Evolutionary conservation across 2,329 filamentous ascomycete genomes (phyloP).

Genomic region (Monilinia vaccinii-corymbosi): DNA sequence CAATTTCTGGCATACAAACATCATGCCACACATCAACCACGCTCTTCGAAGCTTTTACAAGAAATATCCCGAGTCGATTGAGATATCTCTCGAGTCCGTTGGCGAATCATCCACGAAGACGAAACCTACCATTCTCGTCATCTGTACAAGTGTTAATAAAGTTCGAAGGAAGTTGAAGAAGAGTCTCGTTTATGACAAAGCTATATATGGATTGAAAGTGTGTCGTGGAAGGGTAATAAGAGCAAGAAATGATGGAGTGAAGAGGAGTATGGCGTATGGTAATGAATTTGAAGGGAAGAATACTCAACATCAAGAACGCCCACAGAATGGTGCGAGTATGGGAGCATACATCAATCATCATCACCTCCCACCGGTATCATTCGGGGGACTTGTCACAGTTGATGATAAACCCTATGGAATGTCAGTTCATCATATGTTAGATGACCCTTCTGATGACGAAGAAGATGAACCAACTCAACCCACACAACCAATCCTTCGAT

Average conservation of each 20-base stretch:
- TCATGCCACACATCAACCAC: slow-evolving; percentile 66
- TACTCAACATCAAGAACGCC: slow-evolving; percentile 67
- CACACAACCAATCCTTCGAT: slow-evolving; percentile 26
- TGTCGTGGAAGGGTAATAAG: slow-evolving; percentile 59
- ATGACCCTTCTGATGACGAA: slow-evolving; percentile 49
- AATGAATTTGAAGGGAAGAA: slow-evolving; percentile 48
- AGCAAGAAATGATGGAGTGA: slow-evolving; percentile 40
- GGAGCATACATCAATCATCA: slow-evolving; percentile 80
- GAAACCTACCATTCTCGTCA: slow-evolving; percentile 65
- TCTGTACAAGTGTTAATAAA: slow-evolving; percentile 66
- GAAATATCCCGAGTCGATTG: slow-evolving; percentile 66
- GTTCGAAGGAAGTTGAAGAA: slow-evolving; percentile 64
- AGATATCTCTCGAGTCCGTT: slow-evolving; percentile 68
- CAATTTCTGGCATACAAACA: slow-evolving; percentile 60
- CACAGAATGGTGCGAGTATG: slow-evolving; percentile 82
- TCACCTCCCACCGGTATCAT: slow-evolving; percentile 83
- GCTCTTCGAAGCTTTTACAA: slow-evolving; percentile 62
- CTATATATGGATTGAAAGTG: slow-evolving; percentile 59
- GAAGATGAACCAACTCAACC: slow-evolving; percentile 31
- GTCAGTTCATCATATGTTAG: slow-evolving; percentile 95
- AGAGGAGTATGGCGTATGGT: slow-evolving; percentile 35
- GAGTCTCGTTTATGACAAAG: slow-evolving; percentile 58
- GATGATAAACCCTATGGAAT: slow-evolving; percentile 83
- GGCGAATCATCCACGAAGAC: slow-evolving; percentile 58
- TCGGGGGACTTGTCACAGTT: slow-evolving; percentile 78